Evolutionary conservation across 306 rosid species (phyloP), one percentile per base, ranked within the genome.

Genomic region (Astragalus membranaceus): DNA sequence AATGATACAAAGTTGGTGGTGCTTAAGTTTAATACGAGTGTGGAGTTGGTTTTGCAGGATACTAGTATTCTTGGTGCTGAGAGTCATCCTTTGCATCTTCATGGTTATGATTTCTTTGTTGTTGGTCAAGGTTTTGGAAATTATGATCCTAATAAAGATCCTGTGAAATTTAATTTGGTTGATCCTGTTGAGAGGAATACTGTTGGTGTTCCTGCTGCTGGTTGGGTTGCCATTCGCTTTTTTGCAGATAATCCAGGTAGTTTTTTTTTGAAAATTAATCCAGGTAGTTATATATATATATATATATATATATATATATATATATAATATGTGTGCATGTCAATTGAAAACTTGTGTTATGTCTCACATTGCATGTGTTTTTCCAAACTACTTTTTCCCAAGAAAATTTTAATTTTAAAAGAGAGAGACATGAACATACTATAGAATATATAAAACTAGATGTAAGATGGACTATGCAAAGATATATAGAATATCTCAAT

Each of bases 51-150:
- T 8, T 3, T 92, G 87, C 96, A 92, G 50, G 98, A 23, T 55
- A 92, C 98, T 5, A 87, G 75, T 55, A 81, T 86, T 74, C 59
- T 87, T 26, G 89, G 86, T 11, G 85, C 83, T 9, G 95, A 92
- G 78, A 92, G 96, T 56, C 98, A 92, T 53, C 98, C 98, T 29
- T 83, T 92, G 54, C 98, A 92, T 84, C 82, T 92, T 26, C 98
- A 92, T 76, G 98, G 98, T 1, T 92, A 14, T 49, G 81, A 92
- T 53, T 92, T 92, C 83, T 87, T 33, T 53, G 59, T 89, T 48
- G 89, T 92, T 2, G 98, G 96, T 0, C 89, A 80, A 67, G 96
- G 98, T 9, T 86, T 87, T 72, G 98, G 98, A n/a, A 92, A 89
- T 73, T 92, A 37, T 52, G 87, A 92, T 39, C 72, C 85, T 0